Evolutionary conservation across 768 basidiomycete genomes (phyloP).

Genomic region (Lentinula guzmanii): DNA sequence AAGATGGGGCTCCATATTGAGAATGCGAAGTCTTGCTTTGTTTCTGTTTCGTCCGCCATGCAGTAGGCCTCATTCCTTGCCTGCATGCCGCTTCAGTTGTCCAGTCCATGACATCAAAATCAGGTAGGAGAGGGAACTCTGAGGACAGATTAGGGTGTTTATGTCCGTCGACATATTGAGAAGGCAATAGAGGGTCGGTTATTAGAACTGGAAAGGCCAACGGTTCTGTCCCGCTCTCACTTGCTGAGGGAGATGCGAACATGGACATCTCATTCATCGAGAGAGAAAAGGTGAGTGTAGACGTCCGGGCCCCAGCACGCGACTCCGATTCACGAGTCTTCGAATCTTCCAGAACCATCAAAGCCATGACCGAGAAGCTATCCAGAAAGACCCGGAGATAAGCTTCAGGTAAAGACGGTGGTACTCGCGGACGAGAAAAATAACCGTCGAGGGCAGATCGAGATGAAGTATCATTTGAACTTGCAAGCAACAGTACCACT

Average conservation of each 20-base stretch:
- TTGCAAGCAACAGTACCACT: conserved; percentile 36
- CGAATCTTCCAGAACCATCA: conserved; percentile 3
- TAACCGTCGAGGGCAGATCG: conserved; percentile 27
- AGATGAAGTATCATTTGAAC: conserved; percentile 4
- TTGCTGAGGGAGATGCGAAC: conserved; percentile 32
- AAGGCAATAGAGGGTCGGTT: conserved; percentile 60
- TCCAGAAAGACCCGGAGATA: conserved; percentile 55
- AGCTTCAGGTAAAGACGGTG: conserved; percentile 40
- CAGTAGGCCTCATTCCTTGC: conserved; percentile 48
- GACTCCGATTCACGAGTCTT: not conserved
- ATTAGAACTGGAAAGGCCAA: conserved; percentile 64
- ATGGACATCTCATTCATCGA: conserved; percentile 49
- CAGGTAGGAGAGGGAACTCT: conserved; percentile 34
- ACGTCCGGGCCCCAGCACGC: not conserved
- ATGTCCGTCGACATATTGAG: conserved; percentile 47
- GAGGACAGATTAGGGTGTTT: conserved; percentile 29
- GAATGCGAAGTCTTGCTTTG: conserved; percentile 15
- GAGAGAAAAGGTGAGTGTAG: conserved; percentile 16
- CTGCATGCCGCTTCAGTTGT: conserved; percentile 34
- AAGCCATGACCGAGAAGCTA: conserved; percentile 19
- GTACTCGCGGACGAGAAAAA: conserved; percentile 55
- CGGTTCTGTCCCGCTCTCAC: conserved; percentile 14
- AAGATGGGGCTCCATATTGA: conserved; percentile 11
- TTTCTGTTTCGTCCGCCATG: conserved; percentile 51
- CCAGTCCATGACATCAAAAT: conserved; percentile 61